Evolutionary conservation across 345 rosid genomes (phyloP).

Genomic region (Pugionium dolabratum): DNA sequence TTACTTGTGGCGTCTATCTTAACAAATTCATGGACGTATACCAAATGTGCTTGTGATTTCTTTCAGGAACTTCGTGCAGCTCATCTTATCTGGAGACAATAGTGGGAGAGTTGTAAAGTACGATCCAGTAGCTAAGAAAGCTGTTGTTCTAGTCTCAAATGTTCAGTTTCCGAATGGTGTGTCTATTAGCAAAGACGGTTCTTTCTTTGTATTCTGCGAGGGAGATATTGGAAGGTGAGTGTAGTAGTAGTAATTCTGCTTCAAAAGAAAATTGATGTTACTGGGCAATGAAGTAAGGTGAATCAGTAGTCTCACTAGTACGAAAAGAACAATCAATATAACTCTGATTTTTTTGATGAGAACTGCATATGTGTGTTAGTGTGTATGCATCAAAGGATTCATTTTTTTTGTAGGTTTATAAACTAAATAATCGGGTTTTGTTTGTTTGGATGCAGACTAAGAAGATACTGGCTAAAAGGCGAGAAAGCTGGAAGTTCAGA

Average conservation of each 20-base stretch:
- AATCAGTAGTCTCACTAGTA: not conserved
- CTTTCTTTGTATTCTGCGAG: conserved; percentile 75
- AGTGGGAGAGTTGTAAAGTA: conserved; percentile 81
- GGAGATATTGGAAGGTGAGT: conserved; percentile 65
- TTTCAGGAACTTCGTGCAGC: conserved; percentile 86
- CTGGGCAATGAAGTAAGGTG: too few species aligned
- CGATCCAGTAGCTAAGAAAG: conserved; percentile 62
- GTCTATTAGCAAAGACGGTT: conserved; percentile 82
- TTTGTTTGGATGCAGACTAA: conserved; percentile 51
- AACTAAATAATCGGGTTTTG: not conserved
- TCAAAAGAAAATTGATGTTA: not conserved
- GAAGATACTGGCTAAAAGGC: conserved; percentile 85
- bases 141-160: conserved; percentile 65
- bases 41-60: conserved; percentile 14
- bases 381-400: not conserved
- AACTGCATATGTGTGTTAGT: not conserved
- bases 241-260: conserved; percentile 5
- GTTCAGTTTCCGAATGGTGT: conserved; percentile 87
- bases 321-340: not conserved
- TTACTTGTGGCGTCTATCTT: not conserved
- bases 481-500: conserved; percentile 81
- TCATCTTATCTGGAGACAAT: conserved; percentile 68
- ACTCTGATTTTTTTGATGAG: not conserved
- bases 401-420: not conserved
- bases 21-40: not conserved